Conservation (phyloP, 1,139 yeast species). For the Protomyces arabidopsidicola region DNA sequence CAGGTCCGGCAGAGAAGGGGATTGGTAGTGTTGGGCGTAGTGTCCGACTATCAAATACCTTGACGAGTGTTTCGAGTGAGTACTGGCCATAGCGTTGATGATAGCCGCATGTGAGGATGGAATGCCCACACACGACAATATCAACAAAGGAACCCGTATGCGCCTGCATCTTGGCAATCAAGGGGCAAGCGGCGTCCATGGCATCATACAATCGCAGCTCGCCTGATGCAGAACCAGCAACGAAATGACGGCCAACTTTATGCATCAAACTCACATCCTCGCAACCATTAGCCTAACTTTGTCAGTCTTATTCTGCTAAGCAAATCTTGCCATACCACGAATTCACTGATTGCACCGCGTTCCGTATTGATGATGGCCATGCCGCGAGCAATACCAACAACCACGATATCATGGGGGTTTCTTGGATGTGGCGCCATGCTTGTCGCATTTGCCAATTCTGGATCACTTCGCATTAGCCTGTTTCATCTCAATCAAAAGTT, state of each 20-base stretch:
- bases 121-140: conserved; percentile 70
- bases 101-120: conserved; percentile 72
- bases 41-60: conserved; percentile 72
- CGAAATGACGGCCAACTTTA: conserved; percentile 64
- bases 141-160: conserved; percentile 75
- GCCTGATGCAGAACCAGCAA: conserved; percentile 65
- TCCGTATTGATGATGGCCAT: conserved; percentile 59
- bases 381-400: conserved; percentile 48
- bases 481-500: not conserved
- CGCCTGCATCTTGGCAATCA: conserved; percentile 60
- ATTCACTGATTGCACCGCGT: conserved; percentile 45
- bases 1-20: conserved; percentile 87
- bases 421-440: conserved; percentile 38
- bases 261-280: conserved; percentile 48
- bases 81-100: conserved; percentile 30
- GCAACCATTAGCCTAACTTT: conserved; percentile 36
- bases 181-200: conserved; percentile 29
- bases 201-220: conserved; percentile 35
- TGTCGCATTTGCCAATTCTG: conserved; percentile 36
- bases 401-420: conserved; percentile 45
- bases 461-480: conserved; percentile 39
- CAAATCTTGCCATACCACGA: conserved; percentile 11
- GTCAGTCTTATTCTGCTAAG: conserved; percentile 27
- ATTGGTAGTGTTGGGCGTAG: conserved; percentile 73
- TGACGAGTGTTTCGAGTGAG: conserved; percentile 72